Evolutionary conservation across 148 eudicot genomes (phyloP), one percentile per base, ranked within the genome.

Genomic region (Cornus controversa): DNA sequence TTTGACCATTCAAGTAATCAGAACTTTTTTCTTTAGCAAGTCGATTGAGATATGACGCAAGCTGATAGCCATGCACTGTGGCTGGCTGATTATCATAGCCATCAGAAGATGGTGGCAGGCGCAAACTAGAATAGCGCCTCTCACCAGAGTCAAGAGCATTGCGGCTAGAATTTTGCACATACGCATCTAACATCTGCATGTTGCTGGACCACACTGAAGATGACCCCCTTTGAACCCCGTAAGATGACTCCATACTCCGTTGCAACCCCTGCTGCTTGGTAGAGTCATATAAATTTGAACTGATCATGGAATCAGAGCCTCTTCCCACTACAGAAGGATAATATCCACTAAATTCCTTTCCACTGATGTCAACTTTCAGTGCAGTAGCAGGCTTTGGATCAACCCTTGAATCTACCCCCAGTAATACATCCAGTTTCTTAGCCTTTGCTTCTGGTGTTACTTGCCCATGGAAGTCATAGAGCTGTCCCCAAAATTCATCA

Each of bases 401-500:
- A 45, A 75, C 79, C 75, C 82, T 90, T 20, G 89, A 67, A 37
- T 89, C 92, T 37, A 84, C 34, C 10, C 97, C 91, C 67, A 96
- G 80, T 57, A 96, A 76, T 67, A 79, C 66, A 80, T 92, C 96
- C 40, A 93, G 80, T 77, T 91, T 91, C 86, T 83, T 93, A 26
- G 85, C 75, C 78, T 86, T 89, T 22, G 97, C 98, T 76, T 93
- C 99, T 76, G 82, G 71, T 31, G 92, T 91, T 65, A 89, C 71
- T 67, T 90, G 92, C 13, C 99, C 99, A 79, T 93, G 98, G 71
- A 91, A 88, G 86, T 96, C 99, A 89, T 88, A 93, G 31, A 96
- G 71, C 79, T 93, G 97, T 50, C 95, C 98, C 99, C 98, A 96
- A 84, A 96, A 96, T 28, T 96, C 99, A 86, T 93, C 98, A 67